Conservation (phyloP, 2,329 filamentous ascomycete species). For the Aspergillus sojae region DNA sequence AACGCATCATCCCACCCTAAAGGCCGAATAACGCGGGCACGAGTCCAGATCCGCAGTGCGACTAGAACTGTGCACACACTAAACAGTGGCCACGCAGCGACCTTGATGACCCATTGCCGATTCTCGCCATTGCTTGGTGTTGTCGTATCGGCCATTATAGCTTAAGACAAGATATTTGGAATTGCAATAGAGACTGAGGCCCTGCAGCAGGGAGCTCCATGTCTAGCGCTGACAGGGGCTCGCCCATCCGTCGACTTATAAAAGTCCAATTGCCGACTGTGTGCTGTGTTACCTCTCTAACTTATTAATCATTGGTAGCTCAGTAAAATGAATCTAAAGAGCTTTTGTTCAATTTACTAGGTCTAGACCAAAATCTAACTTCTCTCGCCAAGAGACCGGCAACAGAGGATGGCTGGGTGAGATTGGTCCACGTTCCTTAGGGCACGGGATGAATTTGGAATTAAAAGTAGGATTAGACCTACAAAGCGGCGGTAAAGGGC, state of each 20-base stretch:
- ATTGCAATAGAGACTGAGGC: not conserved
- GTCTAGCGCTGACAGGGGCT: not conserved
- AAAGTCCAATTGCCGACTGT: not conserved
- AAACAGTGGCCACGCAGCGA: conserved; percentile 15
- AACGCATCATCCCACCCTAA: conserved; percentile 16
- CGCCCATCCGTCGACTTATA: not conserved
- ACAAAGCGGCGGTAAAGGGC: not conserved
- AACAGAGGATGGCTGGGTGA: not conserved
- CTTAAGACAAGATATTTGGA: not conserved
- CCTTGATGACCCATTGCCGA: conserved; percentile 16
- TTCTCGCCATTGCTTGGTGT: not conserved
- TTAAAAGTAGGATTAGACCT: not conserved
- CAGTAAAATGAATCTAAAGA: not conserved
- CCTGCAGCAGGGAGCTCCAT: not conserved
- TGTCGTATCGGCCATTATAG: not conserved
- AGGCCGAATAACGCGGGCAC: conserved; percentile 11
- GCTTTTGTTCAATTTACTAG: not conserved
- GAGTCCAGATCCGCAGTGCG: conserved; percentile 10
- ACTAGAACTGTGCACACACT: conserved; percentile 1
- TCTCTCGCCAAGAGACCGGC: not conserved
- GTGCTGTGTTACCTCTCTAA: not conserved
- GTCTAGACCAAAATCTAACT: not conserved
- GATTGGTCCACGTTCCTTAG: not conserved
- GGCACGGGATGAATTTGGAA: not conserved
- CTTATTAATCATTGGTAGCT: not conserved